Base-by-base conservation (phyloP, 2,329 filamentous ascomycete species). In the Trichoderma atroviride region DNA sequence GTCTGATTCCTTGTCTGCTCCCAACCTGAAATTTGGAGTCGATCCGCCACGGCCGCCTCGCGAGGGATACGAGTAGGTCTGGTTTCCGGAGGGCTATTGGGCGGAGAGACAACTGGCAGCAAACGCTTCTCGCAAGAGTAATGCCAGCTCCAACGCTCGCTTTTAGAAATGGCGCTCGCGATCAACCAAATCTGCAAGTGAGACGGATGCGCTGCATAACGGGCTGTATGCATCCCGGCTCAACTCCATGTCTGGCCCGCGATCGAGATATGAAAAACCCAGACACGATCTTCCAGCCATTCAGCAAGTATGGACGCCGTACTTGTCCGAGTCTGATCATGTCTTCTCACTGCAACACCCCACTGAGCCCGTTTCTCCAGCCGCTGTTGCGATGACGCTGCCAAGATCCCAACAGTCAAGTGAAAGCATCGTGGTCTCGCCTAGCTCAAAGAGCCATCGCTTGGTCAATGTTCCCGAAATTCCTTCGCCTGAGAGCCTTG, bases 51-150 rank as follows among this genome's bases (percentile, higher is more conserved):
- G 87, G 2, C 82, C 84, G n/a, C 78, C 87, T 65, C 84, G 78
- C 60, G 81, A 84, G 56, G 86, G 87, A 52, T 82, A 78, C 74
- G 87, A 89, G 78, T 89, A 86, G 87, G 87, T 89, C 29, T 89
- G 87, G 87, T 88, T 87, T 74, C 87, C 87, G 1, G 84, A 83
- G 63, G 87, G 87, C 6, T 89, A 87, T 75, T 89, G 86, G 87
- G 87, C 87, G n/a, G 87, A 89, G 76, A 81, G 87, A n/a, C 79
- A 83, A 58, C 68, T 74, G 31, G 67, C 75, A 29, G 37, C 75
- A 61, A 57, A 50, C 63, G 59, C 70, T 4, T 74, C 76, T 1
- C 74, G 75, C 19, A 76, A 78, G 72, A 80, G 78, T 62, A 80
- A 73, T 62, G 75, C 77, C 29, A 76, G 74, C 31, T 77, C 77